phyloP scores from a whole-genome alignment of 176 grass and related monocot genomes.

The Carex cristatella region DNA sequence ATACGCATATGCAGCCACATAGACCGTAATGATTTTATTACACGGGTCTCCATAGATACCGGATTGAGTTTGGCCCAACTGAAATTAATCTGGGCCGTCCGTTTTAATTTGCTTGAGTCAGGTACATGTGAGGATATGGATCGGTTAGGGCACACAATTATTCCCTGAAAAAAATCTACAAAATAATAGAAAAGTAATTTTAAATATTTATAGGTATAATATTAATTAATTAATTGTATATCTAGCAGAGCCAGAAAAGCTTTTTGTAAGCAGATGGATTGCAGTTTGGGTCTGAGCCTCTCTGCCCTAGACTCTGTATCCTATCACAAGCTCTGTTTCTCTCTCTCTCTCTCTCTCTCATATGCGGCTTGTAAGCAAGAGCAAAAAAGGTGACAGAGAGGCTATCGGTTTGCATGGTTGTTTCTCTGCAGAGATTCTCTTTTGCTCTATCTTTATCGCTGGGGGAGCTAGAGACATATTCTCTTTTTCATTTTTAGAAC shows the following conservation, averaged over 20 bases:
- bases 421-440: background rate
- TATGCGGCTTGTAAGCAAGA: background rate
- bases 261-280: background rate
- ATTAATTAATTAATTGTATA: background rate
- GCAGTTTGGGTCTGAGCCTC: conserved; percentile 10
- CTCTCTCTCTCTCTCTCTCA: conserved; percentile 12
- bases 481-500: conserved; percentile 10
- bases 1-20: too few species aligned
- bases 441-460: background rate
- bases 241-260: background rate
- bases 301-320: conserved; percentile 5
- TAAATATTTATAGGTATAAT: background rate
- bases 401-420: background rate
- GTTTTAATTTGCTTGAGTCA: too few species aligned
- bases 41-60: too few species aligned
- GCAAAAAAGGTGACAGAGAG: conserved; percentile 3
- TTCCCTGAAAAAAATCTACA: background rate
- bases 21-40: too few species aligned
- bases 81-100: too few species aligned
- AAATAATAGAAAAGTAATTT: background rate
- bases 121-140: too few species aligned
- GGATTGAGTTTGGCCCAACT: too few species aligned
- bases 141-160: background rate
- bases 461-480: background rate
- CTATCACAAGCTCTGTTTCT: background rate